Evolutionary conservation across 1,284 basidiomycete species (phyloP).

Genomic region (Cutaneotrichosporon dermatis): DNA sequence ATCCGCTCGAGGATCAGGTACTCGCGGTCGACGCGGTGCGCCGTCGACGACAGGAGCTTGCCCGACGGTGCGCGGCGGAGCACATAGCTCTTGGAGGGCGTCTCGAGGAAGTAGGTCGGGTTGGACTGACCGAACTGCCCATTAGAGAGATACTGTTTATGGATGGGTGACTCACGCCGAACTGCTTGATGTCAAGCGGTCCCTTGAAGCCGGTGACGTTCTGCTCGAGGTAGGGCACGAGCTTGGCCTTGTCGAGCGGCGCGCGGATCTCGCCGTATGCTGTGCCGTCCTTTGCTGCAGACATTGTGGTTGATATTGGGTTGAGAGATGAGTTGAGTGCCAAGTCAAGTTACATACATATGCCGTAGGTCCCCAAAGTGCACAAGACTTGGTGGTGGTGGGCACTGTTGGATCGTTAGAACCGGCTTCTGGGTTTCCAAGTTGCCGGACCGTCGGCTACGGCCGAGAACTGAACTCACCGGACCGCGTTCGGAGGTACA

Average conservation of each 20-base stretch:
- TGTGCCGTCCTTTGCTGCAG: constrained; percentile 6
- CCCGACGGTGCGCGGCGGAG: constrained; percentile 90
- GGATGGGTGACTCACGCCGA: constrained; percentile 61
- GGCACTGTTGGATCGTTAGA: no score
- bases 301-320: background rate
- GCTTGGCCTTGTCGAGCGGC: constrained; percentile 60
- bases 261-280: constrained; percentile 54
- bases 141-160: no score
- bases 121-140: constrained; percentile 63
- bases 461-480: no score
- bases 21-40: constrained; percentile 91
- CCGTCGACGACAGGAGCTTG: constrained; percentile 75
- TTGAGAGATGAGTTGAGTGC: background rate
- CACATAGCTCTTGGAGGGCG: constrained; percentile 52
- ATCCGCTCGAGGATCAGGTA: constrained; percentile 76
- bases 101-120: constrained; percentile 67
- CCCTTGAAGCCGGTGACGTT: constrained; percentile 58
- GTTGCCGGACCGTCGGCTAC: no score
- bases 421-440: no score
- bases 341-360: no score
- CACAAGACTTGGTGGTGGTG: no score
- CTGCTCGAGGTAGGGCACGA: constrained; percentile 64
- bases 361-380: no score
- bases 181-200: constrained; percentile 81
- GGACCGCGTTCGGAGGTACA: no score